phyloP scores from a whole-genome alignment of 768 basidiomycete genomes.

The Lentinula detonsa region DNA sequence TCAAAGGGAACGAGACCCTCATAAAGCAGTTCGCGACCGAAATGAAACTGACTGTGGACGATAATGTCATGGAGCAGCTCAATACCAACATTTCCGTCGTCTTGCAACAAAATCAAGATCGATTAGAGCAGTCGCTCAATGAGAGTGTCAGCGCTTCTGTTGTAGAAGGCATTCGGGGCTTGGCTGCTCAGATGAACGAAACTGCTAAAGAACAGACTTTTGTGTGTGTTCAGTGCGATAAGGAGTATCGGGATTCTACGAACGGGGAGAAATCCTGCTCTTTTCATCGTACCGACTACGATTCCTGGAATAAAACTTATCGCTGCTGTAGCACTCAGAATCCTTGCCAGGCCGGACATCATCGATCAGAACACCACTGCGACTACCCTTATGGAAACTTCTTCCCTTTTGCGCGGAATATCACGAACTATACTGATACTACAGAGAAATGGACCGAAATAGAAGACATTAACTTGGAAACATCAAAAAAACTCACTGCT shows the following conservation, averaged over 20 bases:
- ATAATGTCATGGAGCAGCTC: constrained; percentile 33
- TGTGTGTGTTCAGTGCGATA: constrained; percentile 32
- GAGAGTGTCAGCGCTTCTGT: constrained; percentile 28
- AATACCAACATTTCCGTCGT: constrained; percentile 27
- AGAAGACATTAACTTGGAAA: constrained; percentile 31
- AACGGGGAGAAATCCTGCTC: constrained; percentile 34
- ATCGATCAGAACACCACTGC: constrained; percentile 33
- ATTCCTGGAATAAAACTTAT: constrained; percentile 26
- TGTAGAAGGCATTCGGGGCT: constrained; percentile 27
- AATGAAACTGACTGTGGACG: constrained; percentile 29
- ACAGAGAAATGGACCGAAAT: constrained; percentile 25
- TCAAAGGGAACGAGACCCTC: constrained; percentile 27
- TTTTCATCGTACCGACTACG: constrained; percentile 29
- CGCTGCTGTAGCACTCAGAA: constrained; percentile 29
- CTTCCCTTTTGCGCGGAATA: constrained; percentile 25
- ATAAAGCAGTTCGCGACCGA: constrained; percentile 31
- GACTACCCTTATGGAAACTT: constrained; percentile 34
- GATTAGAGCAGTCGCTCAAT: constrained; percentile 23
- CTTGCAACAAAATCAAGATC: constrained; percentile 22
- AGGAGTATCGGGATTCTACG: constrained; percentile 26
- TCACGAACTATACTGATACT: constrained; percentile 28
- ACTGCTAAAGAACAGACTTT: constrained; percentile 31
- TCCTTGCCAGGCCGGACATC: constrained; percentile 28
- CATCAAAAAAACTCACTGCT: constrained; percentile 19
- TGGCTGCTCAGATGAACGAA: constrained; percentile 26